These are phyloP conservation scores for Geotrichum siamense DNA, from an alignment of 1,139 yeast genomes.

Conservation along the genomic window DNA sequence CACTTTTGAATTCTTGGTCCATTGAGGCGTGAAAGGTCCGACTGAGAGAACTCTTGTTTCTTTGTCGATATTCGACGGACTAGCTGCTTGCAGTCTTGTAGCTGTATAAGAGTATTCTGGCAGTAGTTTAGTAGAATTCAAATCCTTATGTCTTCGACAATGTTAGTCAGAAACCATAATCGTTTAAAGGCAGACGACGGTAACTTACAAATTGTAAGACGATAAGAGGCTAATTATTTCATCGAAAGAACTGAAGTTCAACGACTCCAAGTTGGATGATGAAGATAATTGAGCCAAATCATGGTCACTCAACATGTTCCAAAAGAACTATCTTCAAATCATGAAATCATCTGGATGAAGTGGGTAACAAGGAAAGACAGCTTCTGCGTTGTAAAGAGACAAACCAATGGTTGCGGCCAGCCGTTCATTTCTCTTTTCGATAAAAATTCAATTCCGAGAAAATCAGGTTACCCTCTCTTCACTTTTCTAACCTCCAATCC, in stretches of 20 bases:
- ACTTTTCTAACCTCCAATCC: too few relatives aligned
- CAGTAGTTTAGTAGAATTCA: constrained; percentile 16
- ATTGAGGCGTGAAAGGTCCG: constrained; percentile 59
- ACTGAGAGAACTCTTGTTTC: constrained; percentile 48
- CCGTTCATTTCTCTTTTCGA: too few relatives aligned
- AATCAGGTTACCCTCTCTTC: too few relatives aligned
- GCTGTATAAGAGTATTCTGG: constrained; percentile 55
- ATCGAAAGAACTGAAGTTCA: constrained; percentile 9
- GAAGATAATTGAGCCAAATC: too few relatives aligned
- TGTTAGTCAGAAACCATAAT: not conserved
- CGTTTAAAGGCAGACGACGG: not conserved
- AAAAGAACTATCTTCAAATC: too few relatives aligned
- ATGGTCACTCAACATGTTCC: too few relatives aligned
- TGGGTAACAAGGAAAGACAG: too few relatives aligned
- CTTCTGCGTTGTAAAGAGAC: too few relatives aligned
- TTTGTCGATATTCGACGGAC: constrained; percentile 45
- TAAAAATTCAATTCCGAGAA: too few relatives aligned
- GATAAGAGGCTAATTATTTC: constrained; percentile 6
- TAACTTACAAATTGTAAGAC: constrained; percentile 10
- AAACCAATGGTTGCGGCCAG: too few relatives aligned
- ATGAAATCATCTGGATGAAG: too few relatives aligned
- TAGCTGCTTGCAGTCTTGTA: constrained; percentile 49
- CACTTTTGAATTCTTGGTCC: constrained; percentile 35
- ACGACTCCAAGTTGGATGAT: too few relatives aligned
- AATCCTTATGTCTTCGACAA: not conserved